These are phyloP conservation scores for Colletotrichum brevisporum DNA, from an alignment of 2,329 filamentous ascomycete genomes.

Conservation along the genomic window DNA sequence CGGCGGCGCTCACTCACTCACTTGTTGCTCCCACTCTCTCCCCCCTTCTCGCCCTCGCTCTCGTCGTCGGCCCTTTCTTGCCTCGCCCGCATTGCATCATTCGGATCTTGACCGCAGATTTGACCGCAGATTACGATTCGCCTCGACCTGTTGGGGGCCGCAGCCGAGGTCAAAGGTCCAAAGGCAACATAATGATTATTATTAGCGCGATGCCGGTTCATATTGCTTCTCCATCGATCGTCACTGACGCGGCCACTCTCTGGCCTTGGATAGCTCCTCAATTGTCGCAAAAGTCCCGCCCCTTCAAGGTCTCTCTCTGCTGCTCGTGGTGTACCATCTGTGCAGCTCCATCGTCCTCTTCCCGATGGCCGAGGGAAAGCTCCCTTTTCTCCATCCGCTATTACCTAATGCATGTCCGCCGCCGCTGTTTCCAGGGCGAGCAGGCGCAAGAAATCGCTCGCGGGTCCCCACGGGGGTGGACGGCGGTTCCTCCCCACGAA, in stretches of 20 bases:
- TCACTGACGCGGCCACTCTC: constrained; percentile 22
- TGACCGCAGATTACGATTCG: constrained; percentile 28
- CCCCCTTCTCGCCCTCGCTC: not conserved
- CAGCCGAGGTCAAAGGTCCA: too few species aligned
- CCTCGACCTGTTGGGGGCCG: not conserved
- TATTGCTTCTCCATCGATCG: constrained; percentile 26
- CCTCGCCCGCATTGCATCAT: not conserved
- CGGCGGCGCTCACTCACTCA: not conserved
- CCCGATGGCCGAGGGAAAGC: not conserved
- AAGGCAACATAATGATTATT: not conserved
- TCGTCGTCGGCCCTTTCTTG: not conserved
- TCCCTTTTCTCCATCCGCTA: not conserved
- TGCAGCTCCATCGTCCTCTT: not conserved
- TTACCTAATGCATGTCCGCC: not conserved
- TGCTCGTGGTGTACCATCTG: not conserved
- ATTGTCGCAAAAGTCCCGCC: too few species aligned
- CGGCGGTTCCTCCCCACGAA: not conserved
- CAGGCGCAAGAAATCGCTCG: constrained; percentile 5
- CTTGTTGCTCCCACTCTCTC: not conserved
- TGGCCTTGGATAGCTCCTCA: not conserved
- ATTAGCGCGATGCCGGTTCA: constrained; percentile 21
- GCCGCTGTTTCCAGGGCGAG: not conserved
- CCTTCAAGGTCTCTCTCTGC: not conserved
- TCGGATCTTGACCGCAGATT: constrained; percentile 32
- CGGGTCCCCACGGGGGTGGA: constrained; percentile 28